Evolutionary conservation across 768 basidiomycete species (phyloP).

Genomic region (Lactifluus pinguis): DNA sequence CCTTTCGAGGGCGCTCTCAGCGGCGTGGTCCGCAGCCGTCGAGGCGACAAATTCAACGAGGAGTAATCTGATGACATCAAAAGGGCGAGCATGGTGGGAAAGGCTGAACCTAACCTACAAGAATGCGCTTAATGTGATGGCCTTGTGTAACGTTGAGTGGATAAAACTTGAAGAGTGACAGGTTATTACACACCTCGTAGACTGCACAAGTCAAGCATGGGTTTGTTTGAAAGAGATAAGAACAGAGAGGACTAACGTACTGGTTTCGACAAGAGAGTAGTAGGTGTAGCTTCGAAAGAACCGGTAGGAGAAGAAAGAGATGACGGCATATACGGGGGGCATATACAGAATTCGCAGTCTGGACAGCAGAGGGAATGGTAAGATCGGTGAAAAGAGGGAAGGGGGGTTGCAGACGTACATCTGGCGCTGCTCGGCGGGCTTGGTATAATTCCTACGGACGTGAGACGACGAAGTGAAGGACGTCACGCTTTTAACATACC

Average conservation of each 20-base stretch:
- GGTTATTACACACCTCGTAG: conserved; percentile 45
- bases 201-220: conserved; percentile 30
- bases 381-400: background rate
- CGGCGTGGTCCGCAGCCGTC: conserved; percentile 51
- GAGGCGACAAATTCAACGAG: conserved; percentile 79
- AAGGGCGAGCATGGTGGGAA: background rate
- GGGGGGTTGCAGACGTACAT: conserved; percentile 37
- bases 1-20: conserved; percentile 58
- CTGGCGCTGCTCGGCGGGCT: conserved; percentile 67
- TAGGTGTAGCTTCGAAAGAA: conserved; percentile 73
- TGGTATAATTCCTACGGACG: conserved; percentile 57
- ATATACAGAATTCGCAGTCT: conserved; percentile 78
- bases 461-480: background rate
- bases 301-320: conserved; percentile 82
- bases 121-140: conserved; percentile 80
- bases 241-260: conserved; percentile 26
- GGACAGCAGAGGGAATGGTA: background rate
- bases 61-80: conserved; percentile 42
- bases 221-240: conserved; percentile 30
- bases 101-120: conserved; percentile 44
- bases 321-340: conserved; percentile 72
- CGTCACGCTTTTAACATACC: conserved; percentile 32
- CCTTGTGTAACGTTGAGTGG: conserved; percentile 32
- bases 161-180: background rate
- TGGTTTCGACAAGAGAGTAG: conserved; percentile 42